Percentiles rank a stretch among this genome's conserved stretches.
phyloP scores from a whole-genome alignment of 768 basidiomycete species.

The Botryobasidium botryosum region DNA sequence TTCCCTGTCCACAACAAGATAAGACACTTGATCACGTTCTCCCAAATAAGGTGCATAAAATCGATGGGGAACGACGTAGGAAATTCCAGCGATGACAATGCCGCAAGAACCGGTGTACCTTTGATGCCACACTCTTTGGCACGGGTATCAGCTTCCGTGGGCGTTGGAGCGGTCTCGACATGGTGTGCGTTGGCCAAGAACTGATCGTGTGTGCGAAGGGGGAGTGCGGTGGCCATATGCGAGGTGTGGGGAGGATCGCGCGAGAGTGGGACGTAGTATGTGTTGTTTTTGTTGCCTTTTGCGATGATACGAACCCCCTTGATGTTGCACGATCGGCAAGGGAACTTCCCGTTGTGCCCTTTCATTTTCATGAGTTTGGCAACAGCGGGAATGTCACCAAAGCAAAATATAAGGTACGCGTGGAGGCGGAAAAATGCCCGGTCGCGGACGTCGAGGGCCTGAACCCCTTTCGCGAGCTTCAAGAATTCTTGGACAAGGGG shows the following conservation, averaged over 20 bases:
- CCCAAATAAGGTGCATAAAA: constrained; percentile 33
- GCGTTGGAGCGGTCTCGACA: constrained; percentile 15
- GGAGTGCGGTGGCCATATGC: constrained; percentile 18
- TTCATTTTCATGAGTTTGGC: constrained; percentile 24
- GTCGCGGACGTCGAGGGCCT: constrained; percentile 18
- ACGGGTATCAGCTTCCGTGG: constrained; percentile 13
- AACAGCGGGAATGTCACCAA: constrained; percentile 22
- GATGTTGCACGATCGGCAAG: constrained; percentile 26
- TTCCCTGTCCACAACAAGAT: constrained; percentile 25
- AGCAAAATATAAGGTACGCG: constrained; percentile 17
- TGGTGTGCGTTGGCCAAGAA: constrained; percentile 15
- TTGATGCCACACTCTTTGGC: constrained; percentile 21
- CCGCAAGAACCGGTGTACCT: constrained; percentile 19
- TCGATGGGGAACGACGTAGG: constrained; percentile 28
- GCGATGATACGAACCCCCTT: constrained; percentile 16
- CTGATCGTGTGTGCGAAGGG: constrained; percentile 20
- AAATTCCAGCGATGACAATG: constrained; percentile 22
- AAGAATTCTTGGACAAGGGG: constrained; percentile 24
- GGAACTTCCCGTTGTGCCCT: constrained; percentile 24
- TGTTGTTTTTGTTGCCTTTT: not conserved
- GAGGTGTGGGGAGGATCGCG: constrained; percentile 12
- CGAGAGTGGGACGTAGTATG: not conserved
- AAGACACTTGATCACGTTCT: constrained; percentile 28
- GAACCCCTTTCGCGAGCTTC: constrained; percentile 19
- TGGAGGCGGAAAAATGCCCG: constrained; percentile 17